Evolutionary conservation across 2,329 filamentous ascomycete genomes (phyloP).

Genomic region (Dactylellina cionopaga): DNA sequence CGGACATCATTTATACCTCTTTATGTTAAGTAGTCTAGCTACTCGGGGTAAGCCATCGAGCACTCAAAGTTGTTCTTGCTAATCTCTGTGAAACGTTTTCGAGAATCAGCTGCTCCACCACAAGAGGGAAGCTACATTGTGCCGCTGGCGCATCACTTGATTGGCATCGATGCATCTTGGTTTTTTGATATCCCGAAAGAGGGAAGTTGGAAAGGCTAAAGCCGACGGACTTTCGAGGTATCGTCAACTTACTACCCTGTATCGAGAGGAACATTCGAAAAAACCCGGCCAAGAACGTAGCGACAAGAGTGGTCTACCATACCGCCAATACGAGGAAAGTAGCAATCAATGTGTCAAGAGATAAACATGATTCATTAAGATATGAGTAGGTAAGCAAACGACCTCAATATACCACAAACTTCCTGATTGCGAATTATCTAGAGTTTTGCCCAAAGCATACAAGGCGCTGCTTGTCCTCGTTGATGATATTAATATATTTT

Average conservation of each 20-base stretch:
- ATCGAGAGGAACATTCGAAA: slow-evolving; percentile 11
- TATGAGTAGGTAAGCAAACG: slow-evolving; percentile 21
- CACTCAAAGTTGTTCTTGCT: not conserved
- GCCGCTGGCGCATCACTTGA: slow-evolving; percentile 41
- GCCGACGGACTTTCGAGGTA: not conserved
- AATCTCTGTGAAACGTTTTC: slow-evolving; percentile 15
- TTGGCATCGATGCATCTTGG: slow-evolving; percentile 13
- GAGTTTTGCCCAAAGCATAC: slow-evolving; percentile 29
- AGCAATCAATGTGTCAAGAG: slow-evolving; percentile 9
- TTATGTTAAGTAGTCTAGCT: not conserved
- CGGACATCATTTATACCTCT: slow-evolving; percentile 35
- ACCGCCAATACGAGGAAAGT: slow-evolving; percentile 12
- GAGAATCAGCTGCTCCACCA: slow-evolving; percentile 21
- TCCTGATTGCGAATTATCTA: slow-evolving; percentile 33
- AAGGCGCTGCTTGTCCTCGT: slow-evolving; percentile 21
- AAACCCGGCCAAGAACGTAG: not conserved
- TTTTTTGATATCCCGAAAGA: slow-evolving; percentile 26
- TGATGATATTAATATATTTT: not conserved
- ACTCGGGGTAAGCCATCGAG: not conserved
- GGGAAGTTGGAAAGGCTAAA: slow-evolving; percentile 23
- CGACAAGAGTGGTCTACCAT: not conserved
- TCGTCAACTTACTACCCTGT: not conserved
- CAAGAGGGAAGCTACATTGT: slow-evolving; percentile 45
- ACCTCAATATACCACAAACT: slow-evolving; percentile 22
- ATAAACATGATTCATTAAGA: slow-evolving; percentile 21